Evolutionary conservation across 2,329 filamentous ascomycete genomes (phyloP).

Genomic region (Verticillium isaacii): DNA sequence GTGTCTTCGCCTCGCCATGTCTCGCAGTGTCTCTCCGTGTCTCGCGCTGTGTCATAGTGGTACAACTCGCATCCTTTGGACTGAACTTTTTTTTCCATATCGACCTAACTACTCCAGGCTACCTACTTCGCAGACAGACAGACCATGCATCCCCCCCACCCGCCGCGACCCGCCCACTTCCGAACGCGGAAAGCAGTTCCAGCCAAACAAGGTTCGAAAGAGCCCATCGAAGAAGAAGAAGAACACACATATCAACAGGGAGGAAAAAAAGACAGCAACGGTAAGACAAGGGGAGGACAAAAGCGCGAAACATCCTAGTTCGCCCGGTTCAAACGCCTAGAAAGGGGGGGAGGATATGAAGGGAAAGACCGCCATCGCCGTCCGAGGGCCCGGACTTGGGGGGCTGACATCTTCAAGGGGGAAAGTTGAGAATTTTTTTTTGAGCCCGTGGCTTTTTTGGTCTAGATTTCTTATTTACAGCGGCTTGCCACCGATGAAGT

Average conservation of each 20-base stretch:
- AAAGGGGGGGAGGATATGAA: not conserved
- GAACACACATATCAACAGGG: not conserved
- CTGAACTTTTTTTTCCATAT: not conserved
- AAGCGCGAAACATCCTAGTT: not conserved
- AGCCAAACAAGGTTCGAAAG: not conserved
- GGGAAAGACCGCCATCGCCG: not conserved
- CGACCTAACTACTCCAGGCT: not conserved
- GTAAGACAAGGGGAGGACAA: not conserved
- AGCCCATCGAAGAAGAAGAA: too few relatives aligned
- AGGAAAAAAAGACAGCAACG: not conserved
- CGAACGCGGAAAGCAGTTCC: not conserved
- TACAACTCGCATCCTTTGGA: not conserved
- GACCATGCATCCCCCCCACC: not conserved
- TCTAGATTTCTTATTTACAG: constrained; percentile 45
- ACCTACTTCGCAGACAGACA: not conserved
- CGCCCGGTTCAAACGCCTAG: constrained; percentile 1
- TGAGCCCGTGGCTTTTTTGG: not conserved
- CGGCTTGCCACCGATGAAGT: constrained; percentile 86
- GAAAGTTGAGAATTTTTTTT: not conserved
- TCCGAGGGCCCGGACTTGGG: not conserved
- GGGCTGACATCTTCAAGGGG: not conserved
- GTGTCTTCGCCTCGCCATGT: not conserved
- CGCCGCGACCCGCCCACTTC: not conserved
- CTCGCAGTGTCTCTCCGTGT: not conserved
- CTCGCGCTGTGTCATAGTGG: not conserved